phyloP scores from a whole-genome alignment of 768 basidiomycete species.

The Lepiota subincarnata region DNA sequence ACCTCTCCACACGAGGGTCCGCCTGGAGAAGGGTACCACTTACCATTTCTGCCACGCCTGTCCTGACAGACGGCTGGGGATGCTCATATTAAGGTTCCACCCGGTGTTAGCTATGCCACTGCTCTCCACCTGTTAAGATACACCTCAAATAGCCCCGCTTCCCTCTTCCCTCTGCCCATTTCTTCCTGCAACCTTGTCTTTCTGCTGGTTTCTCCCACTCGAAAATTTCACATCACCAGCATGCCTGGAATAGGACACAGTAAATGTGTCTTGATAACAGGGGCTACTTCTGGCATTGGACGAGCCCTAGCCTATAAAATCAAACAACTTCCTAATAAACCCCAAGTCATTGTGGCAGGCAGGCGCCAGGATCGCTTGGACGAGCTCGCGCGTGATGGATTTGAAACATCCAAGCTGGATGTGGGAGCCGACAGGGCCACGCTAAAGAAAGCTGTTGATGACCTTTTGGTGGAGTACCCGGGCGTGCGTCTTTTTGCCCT shows the following conservation, averaged over 20 bases:
- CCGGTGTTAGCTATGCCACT: no score
- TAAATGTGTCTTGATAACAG: constrained; percentile 49
- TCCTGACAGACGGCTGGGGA: no score
- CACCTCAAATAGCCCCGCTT: neutral
- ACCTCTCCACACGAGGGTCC: no score
- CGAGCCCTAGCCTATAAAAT: constrained; percentile 51
- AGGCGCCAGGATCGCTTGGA: constrained; percentile 49
- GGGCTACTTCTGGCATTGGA: constrained; percentile 56
- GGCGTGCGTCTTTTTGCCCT: constrained; percentile 32
- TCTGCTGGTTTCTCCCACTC: neutral
- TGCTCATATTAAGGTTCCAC: no score
- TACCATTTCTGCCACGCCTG: no score
- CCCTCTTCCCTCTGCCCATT: neutral
- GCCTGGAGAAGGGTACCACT: no score
- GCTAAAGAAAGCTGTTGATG: constrained; percentile 37
- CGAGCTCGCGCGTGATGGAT: constrained; percentile 37
- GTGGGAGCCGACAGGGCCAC: constrained; percentile 32
- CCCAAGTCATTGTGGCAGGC: constrained; percentile 47
- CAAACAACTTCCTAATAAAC: constrained; percentile 40
- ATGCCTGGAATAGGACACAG: constrained; percentile 39
- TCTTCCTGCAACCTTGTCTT: neutral
- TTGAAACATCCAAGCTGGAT: constrained; percentile 42
- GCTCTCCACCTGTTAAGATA: no score
- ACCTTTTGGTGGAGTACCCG: constrained; percentile 40
- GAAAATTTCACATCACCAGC: neutral